A percentile compares a stretch with the other conserved stretches of the same genome.
Evolutionary conservation across 805 yeast species (phyloP).

Genomic region (Cyberlindnera americana): DNA sequence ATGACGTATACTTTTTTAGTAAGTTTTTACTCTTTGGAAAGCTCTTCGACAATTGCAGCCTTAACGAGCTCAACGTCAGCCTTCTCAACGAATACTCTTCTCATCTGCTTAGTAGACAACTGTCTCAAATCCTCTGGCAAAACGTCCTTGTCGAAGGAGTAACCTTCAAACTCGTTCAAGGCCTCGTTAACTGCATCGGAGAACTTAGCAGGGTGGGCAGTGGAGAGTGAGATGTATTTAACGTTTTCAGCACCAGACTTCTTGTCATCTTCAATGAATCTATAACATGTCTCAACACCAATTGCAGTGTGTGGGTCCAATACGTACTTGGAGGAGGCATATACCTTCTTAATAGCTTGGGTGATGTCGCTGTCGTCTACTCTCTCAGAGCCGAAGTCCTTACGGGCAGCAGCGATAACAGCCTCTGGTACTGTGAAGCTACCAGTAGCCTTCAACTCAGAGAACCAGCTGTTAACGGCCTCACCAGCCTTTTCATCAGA

Average conservation of each 20-base stretch:
- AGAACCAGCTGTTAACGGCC: slow-evolving; percentile 72
- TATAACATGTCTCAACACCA: slow-evolving; percentile 77
- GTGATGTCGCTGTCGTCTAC: slow-evolving; percentile 77
- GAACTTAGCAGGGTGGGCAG: slow-evolving; percentile 99
- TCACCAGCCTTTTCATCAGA: slow-evolving; percentile 70
- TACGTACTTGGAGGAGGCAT: slow-evolving; percentile 66
- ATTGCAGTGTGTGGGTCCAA: slow-evolving; percentile 97
- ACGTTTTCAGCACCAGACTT: slow-evolving; percentile 36
- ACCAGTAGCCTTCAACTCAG: slow-evolving; percentile 69
- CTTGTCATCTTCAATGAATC: slow-evolving; percentile 48
- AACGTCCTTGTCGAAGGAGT: slow-evolving; percentile 84
- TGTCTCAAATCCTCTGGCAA: slow-evolving; percentile 83
- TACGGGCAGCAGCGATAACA: slow-evolving; percentile 62
- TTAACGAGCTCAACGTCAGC: slow-evolving; percentile 76
- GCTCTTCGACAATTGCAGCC: slow-evolving; percentile 67
- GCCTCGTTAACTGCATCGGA: slow-evolving; percentile 93
- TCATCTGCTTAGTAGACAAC: slow-evolving; percentile 67
- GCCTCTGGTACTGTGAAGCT: slow-evolving; percentile 65
- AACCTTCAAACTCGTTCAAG: slow-evolving; percentile 58
- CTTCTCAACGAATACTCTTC: slow-evolving; percentile 64
- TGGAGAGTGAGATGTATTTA: slow-evolving; percentile 73
- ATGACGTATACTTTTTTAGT: too few relatives aligned
- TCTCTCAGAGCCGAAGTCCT: slow-evolving; percentile 72
- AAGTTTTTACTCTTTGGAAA: slow-evolving; percentile 47
- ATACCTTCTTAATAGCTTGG: slow-evolving; percentile 70